Evolutionary conservation across 2,329 filamentous ascomycete species (phyloP).

Genomic region (Phoma herbarum): DNA sequence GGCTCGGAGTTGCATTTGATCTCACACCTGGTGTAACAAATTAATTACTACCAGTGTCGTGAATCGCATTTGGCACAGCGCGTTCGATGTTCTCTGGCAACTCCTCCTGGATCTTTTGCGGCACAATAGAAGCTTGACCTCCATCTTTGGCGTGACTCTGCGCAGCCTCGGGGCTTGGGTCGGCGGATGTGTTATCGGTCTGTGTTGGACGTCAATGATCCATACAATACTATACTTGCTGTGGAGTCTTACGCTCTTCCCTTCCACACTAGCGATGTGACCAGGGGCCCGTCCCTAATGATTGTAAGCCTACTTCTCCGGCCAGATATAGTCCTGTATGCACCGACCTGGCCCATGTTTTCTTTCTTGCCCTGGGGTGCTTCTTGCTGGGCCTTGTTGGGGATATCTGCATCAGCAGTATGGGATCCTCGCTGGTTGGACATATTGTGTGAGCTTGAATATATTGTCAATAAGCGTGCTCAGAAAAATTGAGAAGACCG

Average conservation of each 20-base stretch:
- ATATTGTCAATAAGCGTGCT: background rate
- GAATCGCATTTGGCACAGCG: constrained; percentile 54
- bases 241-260: constrained; percentile 7
- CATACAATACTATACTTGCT: background rate
- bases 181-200: constrained; percentile 48
- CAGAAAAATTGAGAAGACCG: background rate
- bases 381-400: constrained; percentile 51
- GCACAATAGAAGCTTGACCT: constrained; percentile 52
- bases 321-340: accelerated
- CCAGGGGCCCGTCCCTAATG: constrained; percentile 6
- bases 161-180: constrained; percentile 37
- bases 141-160: constrained; percentile 52
- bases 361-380: constrained; percentile 51
- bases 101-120: constrained; percentile 54
- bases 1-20: background rate
- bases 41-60: constrained; percentile 47
- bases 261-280: constrained; percentile 10
- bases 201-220: constrained; percentile 15
- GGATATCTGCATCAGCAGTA: constrained; percentile 53
- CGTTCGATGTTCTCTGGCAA: constrained; percentile 56
- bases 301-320: background rate
- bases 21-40: background rate
- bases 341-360: constrained; percentile 28
- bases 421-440: constrained; percentile 51
- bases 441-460: background rate